phyloP scores from a whole-genome alignment of 1,284 basidiomycete genomes.

The Ceratobasidium sp. region DNA sequence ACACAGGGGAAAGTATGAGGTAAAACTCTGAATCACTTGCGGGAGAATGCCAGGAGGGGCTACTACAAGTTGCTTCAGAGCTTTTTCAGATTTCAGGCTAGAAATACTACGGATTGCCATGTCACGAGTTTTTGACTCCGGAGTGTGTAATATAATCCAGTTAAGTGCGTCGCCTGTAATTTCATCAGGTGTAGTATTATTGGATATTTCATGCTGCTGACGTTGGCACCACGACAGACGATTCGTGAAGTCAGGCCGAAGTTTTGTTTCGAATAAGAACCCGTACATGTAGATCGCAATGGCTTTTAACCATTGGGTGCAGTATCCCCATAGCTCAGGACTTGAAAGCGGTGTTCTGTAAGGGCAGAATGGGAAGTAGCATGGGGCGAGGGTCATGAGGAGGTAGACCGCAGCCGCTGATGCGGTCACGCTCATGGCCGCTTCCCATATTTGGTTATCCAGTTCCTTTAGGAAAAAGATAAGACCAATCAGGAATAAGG shows the following conservation, averaged over 20 bases:
- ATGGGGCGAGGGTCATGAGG: not conserved
- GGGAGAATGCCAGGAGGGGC: not conserved
- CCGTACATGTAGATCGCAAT: not conserved
- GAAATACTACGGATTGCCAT: conserved; percentile 4
- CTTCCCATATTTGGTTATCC: not conserved
- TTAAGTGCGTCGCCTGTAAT: not conserved
- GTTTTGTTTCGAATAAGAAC: not conserved
- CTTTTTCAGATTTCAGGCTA: not conserved
- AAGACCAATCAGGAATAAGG: conserved; percentile 1
- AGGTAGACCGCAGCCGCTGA: not conserved
- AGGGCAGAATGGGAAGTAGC: not conserved
- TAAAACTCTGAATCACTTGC: conserved; percentile 7
- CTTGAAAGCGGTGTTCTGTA: not conserved
- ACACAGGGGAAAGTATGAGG: not conserved
- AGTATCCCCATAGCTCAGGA: not conserved
- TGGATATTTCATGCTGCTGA: too few relatives aligned
- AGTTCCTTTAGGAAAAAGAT: not conserved
- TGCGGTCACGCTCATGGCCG: not conserved
- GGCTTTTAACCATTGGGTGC: not conserved
- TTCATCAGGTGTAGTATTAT: not conserved
- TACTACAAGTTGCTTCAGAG: not conserved
- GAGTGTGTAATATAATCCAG: conserved; percentile 3
- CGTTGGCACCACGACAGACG: not conserved
- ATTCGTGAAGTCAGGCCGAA: not conserved
- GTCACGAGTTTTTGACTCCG: not conserved